Evolutionary conservation across 257 asterid genomes (phyloP).

Genomic region (Jaltomata sinuosa): DNA sequence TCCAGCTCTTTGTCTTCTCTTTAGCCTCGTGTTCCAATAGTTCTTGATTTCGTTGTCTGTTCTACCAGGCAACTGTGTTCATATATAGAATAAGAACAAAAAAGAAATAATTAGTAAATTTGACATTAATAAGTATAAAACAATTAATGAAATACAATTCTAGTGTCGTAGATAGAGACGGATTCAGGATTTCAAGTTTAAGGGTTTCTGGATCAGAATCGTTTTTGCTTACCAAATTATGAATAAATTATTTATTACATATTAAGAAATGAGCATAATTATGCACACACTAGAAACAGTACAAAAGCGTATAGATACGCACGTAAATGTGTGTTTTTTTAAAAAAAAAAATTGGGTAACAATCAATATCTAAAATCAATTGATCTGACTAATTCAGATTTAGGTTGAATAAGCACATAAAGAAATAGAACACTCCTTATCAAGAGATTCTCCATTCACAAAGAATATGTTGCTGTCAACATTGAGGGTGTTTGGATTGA

Average conservation of each 20-base stretch:
- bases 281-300: not conserved
- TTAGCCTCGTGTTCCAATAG: not conserved
- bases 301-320: not conserved
- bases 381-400: not conserved
- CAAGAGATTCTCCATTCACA: not conserved
- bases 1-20: conserved; percentile 5
- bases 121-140: not conserved
- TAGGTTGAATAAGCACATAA: fast-evolving
- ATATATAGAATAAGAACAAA: not conserved
- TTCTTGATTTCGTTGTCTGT: conserved; percentile 1
- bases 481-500: too few species aligned
- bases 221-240: not conserved
- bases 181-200: not conserved
- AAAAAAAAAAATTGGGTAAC: too few species aligned
- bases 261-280: too few species aligned
- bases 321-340: not conserved
- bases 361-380: not conserved
- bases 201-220: not conserved
- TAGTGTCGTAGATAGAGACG: not conserved
- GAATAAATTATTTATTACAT: too few species aligned
- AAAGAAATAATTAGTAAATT: not conserved
- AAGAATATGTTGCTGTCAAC: not conserved
- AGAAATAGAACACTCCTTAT: not conserved
- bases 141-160: not conserved
- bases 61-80: conserved; percentile 36